phyloP scores from a whole-genome alignment of 768 basidiomycete species.

The Leucogyrophana mollusca region DNA sequence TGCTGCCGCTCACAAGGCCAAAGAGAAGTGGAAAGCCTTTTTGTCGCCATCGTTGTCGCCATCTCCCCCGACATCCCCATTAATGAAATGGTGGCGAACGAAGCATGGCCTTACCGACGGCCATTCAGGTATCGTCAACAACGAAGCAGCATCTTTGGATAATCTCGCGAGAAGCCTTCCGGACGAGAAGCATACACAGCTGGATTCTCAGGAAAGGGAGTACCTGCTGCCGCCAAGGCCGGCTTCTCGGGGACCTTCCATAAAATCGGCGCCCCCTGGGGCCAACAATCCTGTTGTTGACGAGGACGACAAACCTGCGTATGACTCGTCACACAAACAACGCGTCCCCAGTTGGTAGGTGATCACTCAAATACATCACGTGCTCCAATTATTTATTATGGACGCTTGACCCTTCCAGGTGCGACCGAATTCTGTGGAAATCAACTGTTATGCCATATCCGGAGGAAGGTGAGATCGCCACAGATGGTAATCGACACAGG shows the following conservation, averaged over 20 bases:
- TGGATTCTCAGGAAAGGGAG: conserved; percentile 20
- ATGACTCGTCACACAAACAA: conserved; percentile 78
- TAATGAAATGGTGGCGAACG: conserved; percentile 29
- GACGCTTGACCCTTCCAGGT: conserved; percentile 47
- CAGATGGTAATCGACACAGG: conserved; percentile 32
- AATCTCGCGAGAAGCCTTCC: conserved; percentile 20
- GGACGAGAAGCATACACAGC: conserved; percentile 12
- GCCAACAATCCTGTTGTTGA: conserved; percentile 37
- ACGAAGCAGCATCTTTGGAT: conserved; percentile 21
- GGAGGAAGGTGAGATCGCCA: conserved; percentile 37
- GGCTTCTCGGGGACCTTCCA: conserved; percentile 27
- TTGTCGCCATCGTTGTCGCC: conserved; percentile 36
- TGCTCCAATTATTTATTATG: conserved; percentile 1
- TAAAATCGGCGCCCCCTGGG: conserved; percentile 27
- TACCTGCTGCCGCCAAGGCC: conserved; percentile 21
- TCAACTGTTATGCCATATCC: conserved; percentile 55
- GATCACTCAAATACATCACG: not conserved
- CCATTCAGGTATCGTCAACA: conserved; percentile 23
- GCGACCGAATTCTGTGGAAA: conserved; percentile 84
- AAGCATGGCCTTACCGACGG: conserved; percentile 17
- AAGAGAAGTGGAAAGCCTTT: conserved; percentile 52
- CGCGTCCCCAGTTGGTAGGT: conserved; percentile 83
- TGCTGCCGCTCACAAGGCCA: conserved; percentile 51
- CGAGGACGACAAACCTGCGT: conserved; percentile 60
- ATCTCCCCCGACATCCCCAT: conserved; percentile 21